phyloP scores from a whole-genome alignment of 805 yeast species.

The Lachancea cidri region DNA sequence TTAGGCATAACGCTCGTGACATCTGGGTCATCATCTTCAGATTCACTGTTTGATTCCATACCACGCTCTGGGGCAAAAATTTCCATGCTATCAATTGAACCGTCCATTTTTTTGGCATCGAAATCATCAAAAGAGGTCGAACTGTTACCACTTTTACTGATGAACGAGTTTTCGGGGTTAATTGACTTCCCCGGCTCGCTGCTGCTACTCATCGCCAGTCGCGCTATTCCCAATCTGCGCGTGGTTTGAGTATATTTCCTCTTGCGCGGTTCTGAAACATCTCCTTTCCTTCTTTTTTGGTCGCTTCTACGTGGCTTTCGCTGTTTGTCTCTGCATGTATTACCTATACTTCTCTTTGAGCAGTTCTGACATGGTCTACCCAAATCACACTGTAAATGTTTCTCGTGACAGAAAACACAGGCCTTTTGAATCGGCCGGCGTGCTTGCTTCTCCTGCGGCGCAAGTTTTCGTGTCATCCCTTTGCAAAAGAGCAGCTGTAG shows the following conservation, averaged over 20 bases:
- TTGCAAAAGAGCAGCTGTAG: neutral
- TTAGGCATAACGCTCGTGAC: neutral
- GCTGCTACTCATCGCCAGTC: neutral
- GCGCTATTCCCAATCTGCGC: neutral
- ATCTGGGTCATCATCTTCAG: too few relatives aligned
- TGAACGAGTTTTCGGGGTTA: neutral
- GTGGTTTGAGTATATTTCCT: neutral
- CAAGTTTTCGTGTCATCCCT: slow-evolving; percentile 57
- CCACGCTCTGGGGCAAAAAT: too few relatives aligned
- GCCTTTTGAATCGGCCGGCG: slow-evolving; percentile 66
- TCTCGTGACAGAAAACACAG: slow-evolving; percentile 65
- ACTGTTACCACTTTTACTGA: neutral
- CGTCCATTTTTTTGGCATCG: too few relatives aligned
- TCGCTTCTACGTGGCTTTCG: slow-evolving; percentile 36
- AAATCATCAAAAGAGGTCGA: too few relatives aligned
- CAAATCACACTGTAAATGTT: slow-evolving; percentile 66
- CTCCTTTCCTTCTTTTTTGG: slow-evolving; percentile 3
- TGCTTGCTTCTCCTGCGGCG: slow-evolving; percentile 45
- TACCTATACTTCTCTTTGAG: slow-evolving; percentile 51
- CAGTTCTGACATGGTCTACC: slow-evolving; percentile 71
- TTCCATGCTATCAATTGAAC: too few relatives aligned
- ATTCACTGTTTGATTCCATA: too few relatives aligned
- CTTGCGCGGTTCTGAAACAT: neutral
- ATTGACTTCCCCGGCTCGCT: neutral
- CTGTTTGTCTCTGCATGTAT: slow-evolving; percentile 52